phyloP scores from a whole-genome alignment of 495 filamentous ascomycete species.

The Penicillium herquei region DNA sequence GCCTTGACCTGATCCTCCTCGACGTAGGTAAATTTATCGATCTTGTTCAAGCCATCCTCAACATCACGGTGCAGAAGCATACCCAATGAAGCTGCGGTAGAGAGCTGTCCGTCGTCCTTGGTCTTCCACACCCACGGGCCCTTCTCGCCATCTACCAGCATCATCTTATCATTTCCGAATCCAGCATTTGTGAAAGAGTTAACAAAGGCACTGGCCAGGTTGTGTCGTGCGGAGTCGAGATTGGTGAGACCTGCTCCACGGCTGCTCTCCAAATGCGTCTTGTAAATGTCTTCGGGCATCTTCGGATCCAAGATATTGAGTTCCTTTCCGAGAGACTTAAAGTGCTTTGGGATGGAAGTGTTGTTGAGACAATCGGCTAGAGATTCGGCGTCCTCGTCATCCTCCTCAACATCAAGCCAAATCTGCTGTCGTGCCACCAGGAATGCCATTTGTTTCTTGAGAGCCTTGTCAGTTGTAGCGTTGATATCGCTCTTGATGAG shows the following conservation, averaged over 20 bases:
- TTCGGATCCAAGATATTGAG: constrained; percentile 96
- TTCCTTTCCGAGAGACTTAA: constrained; percentile 90
- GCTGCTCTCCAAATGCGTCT: constrained; percentile 94
- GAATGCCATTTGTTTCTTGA: constrained; percentile 95
- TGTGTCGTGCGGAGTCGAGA: constrained; percentile 92
- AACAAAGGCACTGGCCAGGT: constrained; percentile 92
- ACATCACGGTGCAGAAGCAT: constrained; percentile 90
- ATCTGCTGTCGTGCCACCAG: constrained; percentile 90
- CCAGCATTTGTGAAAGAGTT: constrained; percentile 96
- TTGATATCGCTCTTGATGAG: constrained; percentile 78
- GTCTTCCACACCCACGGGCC: constrained; percentile 98
- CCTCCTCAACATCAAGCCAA: constrained; percentile 63
- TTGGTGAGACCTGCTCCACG: constrained; percentile 89
- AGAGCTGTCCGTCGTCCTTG: constrained; percentile 96
- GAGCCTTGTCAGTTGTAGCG: constrained; percentile 72
- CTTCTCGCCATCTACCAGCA: constrained; percentile 78
- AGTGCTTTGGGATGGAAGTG: constrained; percentile 82
- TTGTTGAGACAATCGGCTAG: constrained; percentile 83
- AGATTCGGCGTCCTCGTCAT: constrained; percentile 67
- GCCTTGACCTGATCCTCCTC: constrained; percentile 84
- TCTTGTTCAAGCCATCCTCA: constrained; percentile 81
- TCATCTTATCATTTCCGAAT: constrained; percentile 94
- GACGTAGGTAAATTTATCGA: constrained; percentile 87
- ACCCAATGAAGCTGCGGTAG: constrained; percentile 88
- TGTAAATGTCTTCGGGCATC: constrained; percentile 98